Evolutionary conservation across 2,329 filamentous ascomycete species (phyloP).

Genomic region (Aspergillus candidus): DNA sequence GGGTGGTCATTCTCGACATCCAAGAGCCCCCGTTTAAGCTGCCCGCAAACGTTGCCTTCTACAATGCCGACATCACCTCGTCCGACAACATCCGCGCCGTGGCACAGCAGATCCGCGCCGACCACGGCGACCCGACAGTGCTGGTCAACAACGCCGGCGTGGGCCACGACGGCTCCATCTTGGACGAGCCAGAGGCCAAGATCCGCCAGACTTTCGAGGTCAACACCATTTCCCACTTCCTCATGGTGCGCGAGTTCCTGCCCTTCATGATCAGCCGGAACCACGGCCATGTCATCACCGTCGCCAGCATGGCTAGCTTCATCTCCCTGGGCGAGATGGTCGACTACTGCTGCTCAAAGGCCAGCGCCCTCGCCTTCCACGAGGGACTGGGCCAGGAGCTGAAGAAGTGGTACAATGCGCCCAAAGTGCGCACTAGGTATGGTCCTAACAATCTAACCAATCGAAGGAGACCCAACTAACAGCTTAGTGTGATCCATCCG

Average conservation of each 20-base stretch:
- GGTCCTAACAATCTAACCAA: neutral
- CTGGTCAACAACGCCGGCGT: constrained; percentile 49
- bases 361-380: constrained; percentile 49
- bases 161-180: constrained; percentile 41
- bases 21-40: constrained; percentile 28
- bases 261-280: constrained; percentile 46
- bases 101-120: constrained; percentile 33
- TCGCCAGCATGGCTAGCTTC: constrained; percentile 51
- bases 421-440: constrained; percentile 35
- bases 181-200: constrained; percentile 40
- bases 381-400: constrained; percentile 42
- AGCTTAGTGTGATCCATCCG: constrained; percentile 27
- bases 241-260: constrained; percentile 47
- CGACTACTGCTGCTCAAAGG: constrained; percentile 50
- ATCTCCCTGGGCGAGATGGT: constrained; percentile 43
- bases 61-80: constrained; percentile 34
- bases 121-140: constrained; percentile 42
- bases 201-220: constrained; percentile 48
- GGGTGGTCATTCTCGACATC: constrained; percentile 34
- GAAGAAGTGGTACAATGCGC: constrained; percentile 30
- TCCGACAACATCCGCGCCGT: constrained; percentile 25
- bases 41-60: constrained; percentile 32
- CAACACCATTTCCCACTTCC: constrained; percentile 48
- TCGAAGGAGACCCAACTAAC: constrained; percentile 1
- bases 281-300: constrained; percentile 53